Evolutionary conservation across 768 basidiomycete species (phyloP), one percentile per base, ranked within the genome.

Genomic region (Phlegmacium glaucopus): DNA sequence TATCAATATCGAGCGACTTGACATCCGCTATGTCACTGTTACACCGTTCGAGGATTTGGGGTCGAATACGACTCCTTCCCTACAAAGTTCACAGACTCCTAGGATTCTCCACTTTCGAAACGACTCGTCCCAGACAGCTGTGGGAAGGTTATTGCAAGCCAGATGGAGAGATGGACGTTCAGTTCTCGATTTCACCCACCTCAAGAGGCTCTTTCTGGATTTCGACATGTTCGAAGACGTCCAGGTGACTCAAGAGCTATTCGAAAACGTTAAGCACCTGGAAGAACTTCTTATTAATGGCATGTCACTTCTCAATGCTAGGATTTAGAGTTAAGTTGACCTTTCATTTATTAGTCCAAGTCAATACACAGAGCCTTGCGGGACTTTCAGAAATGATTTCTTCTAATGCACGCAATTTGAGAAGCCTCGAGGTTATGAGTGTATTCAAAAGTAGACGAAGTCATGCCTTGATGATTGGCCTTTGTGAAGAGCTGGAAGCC

Each of bases 141-240:
- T 47, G 5, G 18, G n/a, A 16, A 18, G 39, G 26, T 18, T 47
- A 8, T 35, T 16, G 12, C 29, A 12, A 28, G 25, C 36, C 9
- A 32, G 26, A 12, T 35, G 47, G 9, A 12, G 25, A 13, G 44
- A 51, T 42, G 50, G 50, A 16, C 7, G 44, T 13, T 25, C 50
- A 2, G 22, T 51, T 29, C 37, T 51, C 30, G 50, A 51, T 37
- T 47, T 47, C 16, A 16, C 17, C 3, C 38, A 9, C 13, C 35
- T 47, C 10, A 32, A 39, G 5, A 39, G 29, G 11, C 29, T 51
- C 6, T 26, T 42, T 29, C 3, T 35, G 18, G 9, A 9, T 6
- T 13, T 39, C 9, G 17, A 28, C 10, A 34, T 28, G 11, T 30
- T 39, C 4, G n/a, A 26, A 3, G 46, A 47, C 25, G n/a, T 26